phyloP scores from a whole-genome alignment of 129 eudicot species.

The Lactuca sativa region DNA sequence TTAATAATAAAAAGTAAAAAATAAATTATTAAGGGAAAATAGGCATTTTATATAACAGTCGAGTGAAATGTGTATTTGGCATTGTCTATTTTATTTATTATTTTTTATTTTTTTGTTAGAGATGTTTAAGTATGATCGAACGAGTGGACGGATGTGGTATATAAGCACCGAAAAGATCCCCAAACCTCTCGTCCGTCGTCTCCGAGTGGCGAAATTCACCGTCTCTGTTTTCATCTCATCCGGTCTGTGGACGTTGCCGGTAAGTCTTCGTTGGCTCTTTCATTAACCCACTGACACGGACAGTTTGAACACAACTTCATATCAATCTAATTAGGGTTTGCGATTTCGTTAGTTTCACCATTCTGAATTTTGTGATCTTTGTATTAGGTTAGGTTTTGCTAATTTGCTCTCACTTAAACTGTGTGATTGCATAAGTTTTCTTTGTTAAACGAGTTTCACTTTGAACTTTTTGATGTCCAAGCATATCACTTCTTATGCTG shows the following conservation, averaged over 20 bases:
- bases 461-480: not conserved
- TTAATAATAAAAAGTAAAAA: no score
- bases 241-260: not conserved
- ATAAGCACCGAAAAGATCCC: not conserved
- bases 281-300: no score
- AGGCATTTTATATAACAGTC: no score
- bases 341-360: not conserved
- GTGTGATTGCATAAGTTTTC: not conserved
- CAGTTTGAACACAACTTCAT: not conserved
- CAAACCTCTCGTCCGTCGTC: slow-evolving; percentile 1
- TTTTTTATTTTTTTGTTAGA: no score
- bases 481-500: not conserved
- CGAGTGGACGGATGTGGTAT: not conserved
- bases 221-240: not conserved
- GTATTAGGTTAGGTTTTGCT: not conserved
- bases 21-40: no score
- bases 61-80: no score
- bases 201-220: slow-evolving; percentile 2
- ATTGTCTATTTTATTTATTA: no score
- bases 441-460: not conserved
- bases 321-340: not conserved
- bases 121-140: not conserved
- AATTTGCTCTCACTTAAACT: not conserved
- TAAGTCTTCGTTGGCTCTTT: not conserved
- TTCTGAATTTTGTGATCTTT: not conserved